A percentile compares a stretch with the other conserved stretches of the same genome.
Conservation (phyloP, 768 basidiomycete species). For the Mycena polygramma region DNA sequence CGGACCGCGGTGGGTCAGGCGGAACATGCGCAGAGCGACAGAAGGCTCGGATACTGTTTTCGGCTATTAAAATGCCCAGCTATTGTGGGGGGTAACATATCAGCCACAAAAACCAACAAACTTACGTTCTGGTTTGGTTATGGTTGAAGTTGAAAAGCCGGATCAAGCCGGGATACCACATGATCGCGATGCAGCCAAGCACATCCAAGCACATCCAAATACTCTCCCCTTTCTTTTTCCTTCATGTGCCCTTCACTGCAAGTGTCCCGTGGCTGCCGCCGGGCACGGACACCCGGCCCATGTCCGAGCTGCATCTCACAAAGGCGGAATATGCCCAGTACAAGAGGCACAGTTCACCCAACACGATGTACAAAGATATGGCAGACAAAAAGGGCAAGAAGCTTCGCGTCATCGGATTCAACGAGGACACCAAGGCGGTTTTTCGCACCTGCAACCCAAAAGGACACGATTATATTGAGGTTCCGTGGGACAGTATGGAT, state of each 20-base stretch:
- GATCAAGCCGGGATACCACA: no score
- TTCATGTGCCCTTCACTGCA: conserved; percentile 24
- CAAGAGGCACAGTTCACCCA: conserved; percentile 20
- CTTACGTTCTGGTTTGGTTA: no score
- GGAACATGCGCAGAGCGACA: no score
- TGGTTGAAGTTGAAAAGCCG: no score
- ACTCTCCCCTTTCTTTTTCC: conserved; percentile 2
- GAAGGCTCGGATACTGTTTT: no score
- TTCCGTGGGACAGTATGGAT: conserved; percentile 26
- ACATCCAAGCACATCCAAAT: no score
- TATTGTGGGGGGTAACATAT: no score
- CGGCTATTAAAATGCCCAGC: no score
- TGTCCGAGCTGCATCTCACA: conserved; percentile 22
- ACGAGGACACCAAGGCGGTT: conserved; percentile 25
- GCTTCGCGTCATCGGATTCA: conserved; percentile 27
- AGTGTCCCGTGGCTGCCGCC: not conserved
- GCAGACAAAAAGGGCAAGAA: not conserved
- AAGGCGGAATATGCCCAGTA: conserved; percentile 27
- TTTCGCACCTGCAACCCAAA: conserved; percentile 16
- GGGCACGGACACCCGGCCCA: conserved; percentile 6
- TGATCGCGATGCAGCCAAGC: no score
- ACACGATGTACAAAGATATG: conserved; percentile 20
- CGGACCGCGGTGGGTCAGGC: no score
- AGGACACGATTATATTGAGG: conserved; percentile 21
- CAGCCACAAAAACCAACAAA: no score